Evolutionary conservation across 371 early-diverging fungal genomes (phyloP).

Genomic region (Actinomucor elegans): DNA sequence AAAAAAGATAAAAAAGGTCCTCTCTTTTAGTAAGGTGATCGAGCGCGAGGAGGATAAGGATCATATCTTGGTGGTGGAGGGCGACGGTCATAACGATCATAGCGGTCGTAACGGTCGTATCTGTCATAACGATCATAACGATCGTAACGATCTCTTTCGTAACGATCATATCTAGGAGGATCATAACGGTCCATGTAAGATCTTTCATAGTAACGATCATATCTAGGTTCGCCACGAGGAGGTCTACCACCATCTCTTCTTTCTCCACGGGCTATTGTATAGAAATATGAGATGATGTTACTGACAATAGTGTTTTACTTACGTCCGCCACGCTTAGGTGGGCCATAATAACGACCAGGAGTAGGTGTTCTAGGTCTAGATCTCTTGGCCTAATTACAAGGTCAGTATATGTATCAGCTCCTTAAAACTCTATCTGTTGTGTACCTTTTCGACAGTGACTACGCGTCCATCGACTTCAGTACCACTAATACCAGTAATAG

Average conservation of each 20-base stretch:
- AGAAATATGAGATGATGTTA: slow-evolving; percentile 4
- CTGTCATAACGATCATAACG: slow-evolving; percentile 58
- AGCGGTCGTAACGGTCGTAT: slow-evolving; percentile 44
- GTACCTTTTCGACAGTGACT: slow-evolving; percentile 77
- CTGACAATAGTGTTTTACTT: slow-evolving; percentile 6
- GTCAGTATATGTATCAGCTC: no score
- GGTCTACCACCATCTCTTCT: slow-evolving; percentile 28
- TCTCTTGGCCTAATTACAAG: slow-evolving; percentile 79
- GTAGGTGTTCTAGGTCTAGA: slow-evolving; percentile 81
- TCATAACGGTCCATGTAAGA: slow-evolving; percentile 58
- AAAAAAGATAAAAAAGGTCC: no score
- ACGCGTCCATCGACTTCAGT: slow-evolving; percentile 73
- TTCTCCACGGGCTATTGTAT: slow-evolving; percentile 25
- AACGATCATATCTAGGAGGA: slow-evolving; percentile 52
- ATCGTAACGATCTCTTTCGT: slow-evolving; percentile 57
- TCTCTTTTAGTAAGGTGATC: slow-evolving; percentile 47
- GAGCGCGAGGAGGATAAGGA: slow-evolving; percentile 53
- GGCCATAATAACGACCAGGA: slow-evolving; percentile 86
- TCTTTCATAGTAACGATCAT: slow-evolving; percentile 54
- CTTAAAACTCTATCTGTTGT: no score
- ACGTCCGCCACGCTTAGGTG: slow-evolving; percentile 63
- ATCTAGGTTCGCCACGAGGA: slow-evolving; percentile 42
- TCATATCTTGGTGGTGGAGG: slow-evolving; percentile 56
- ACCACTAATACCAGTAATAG: slow-evolving; percentile 58
- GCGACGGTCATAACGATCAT: slow-evolving; percentile 61